phyloP scores from a whole-genome alignment of 768 basidiomycete genomes.

The Megacollybia marginata region DNA sequence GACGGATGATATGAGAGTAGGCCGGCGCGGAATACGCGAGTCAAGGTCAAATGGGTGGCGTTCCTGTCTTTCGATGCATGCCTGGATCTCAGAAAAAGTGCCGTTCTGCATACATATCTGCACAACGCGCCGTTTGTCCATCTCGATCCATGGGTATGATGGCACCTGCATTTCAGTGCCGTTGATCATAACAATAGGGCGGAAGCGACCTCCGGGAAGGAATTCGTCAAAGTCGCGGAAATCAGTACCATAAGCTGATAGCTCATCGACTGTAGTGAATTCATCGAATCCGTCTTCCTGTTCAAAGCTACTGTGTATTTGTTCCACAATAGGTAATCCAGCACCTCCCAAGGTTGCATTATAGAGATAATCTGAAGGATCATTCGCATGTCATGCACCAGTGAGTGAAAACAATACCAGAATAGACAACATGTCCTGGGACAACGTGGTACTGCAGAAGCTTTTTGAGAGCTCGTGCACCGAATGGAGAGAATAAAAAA shows the following conservation, averaged over 20 bases:
- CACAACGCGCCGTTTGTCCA: no score
- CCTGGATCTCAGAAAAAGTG: no score
- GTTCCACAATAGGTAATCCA: no score
- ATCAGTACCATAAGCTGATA: not conserved
- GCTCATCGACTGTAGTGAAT: not conserved
- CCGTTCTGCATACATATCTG: no score
- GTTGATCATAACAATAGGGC: not conserved
- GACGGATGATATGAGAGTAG: not conserved
- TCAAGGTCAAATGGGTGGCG: not conserved
- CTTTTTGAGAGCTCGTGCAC: conserved; percentile 41
- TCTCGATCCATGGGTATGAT: not conserved
- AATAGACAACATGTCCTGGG: conserved; percentile 40
- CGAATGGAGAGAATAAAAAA: conserved; percentile 58
- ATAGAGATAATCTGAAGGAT: not conserved
- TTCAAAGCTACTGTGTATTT: no score
- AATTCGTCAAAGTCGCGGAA: not conserved
- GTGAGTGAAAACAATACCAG: conserved; percentile 25
- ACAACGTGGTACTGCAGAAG: conserved; percentile 53
- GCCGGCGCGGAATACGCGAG: not conserved
- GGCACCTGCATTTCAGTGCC: not conserved
- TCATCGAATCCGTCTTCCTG: not conserved
- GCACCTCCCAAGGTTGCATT: not conserved
- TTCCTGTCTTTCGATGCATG: no score
- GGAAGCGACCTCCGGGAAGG: no score
- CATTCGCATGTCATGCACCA: not conserved